Evolutionary conservation across 2,329 filamentous ascomycete genomes (phyloP), one percentile per base, ranked within the genome.

Genomic region (Verticillium albo-atrum): DNA sequence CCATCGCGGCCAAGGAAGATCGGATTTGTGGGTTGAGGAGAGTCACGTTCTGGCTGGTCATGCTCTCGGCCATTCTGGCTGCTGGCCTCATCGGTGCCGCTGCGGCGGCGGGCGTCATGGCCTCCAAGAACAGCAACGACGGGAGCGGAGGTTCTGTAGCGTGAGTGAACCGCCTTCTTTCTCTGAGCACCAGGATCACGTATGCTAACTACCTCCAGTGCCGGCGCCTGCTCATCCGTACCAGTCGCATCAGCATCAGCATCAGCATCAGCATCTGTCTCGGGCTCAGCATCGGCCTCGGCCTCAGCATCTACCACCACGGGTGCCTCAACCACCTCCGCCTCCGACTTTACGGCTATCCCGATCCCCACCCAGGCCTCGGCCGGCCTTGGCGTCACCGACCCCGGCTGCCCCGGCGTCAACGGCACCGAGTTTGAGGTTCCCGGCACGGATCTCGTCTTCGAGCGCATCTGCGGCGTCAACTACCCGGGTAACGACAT

Each of bases 401-500:
- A 34, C 0, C 6, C 60, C 1, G 50, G 52, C 42, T 61, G 60
- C 57, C 60, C 60, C 6, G 55, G 53, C 35, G 42, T 54, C 27
- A 59, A 60, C 25, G 55, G 58, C 51, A 60, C 61, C 34, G 65
- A 65, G 51, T 58, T 58, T 6, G n/a, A n/a, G 12, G 63, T 66
- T 2, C 63, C 64, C 4, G 62, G 62, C 17, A 64, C 65, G 10
- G 59, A 60, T 27, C 60, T 67, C 1, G 60, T 32, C 20, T 68
- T 67, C 54, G 20, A 30, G 30, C 61, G 63, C 3, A 55, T 58
- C 23, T 68, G 66, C 37, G 61, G 61, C 37, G 60, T 59, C 37
- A 65, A 67, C 61, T 63, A 61, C 30, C 34, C 61, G 0, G 37
- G 34, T 35, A 60, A 58, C 58, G 65, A 68, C 57, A 47, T 67